Percentiles rank a stretch among this genome's conserved stretches.
These are phyloP conservation scores for Pneumocystis canis DNA, from an alignment of 1,139 yeast genomes.

Conservation along the genomic window DNA sequence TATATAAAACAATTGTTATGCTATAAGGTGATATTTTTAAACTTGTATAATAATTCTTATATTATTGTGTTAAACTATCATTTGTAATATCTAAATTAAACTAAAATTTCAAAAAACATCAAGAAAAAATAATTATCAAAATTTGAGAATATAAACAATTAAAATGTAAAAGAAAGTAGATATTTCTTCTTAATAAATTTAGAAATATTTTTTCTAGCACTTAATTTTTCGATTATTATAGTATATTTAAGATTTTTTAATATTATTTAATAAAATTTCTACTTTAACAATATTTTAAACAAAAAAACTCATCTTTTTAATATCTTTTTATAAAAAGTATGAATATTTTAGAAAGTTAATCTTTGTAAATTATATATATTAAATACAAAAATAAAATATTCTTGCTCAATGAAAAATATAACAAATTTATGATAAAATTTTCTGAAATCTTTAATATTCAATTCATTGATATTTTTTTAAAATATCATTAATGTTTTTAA, in stretches of 20 bases:
- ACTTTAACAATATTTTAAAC: conserved; percentile 76
- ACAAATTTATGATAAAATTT: conserved; percentile 86
- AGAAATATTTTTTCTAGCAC: conserved; percentile 64
- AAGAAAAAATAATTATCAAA: conserved; percentile 57
- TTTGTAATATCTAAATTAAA: conserved; percentile 57
- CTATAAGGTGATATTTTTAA: conserved; percentile 92
- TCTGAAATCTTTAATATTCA: conserved; percentile 96
- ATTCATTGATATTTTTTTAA: conserved; percentile 61
- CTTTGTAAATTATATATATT: conserved; percentile 27
- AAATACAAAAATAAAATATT: background rate
- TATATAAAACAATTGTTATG: conserved; percentile 71
- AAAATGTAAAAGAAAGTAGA: background rate
- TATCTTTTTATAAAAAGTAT: conserved; percentile 33
- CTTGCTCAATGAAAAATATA: conserved; percentile 70
- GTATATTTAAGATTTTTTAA: conserved; percentile 87
- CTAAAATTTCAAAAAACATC: conserved; percentile 75
- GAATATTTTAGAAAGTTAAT: conserved; percentile 77
- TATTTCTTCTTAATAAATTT: conserved; percentile 39
- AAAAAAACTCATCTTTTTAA: too few species aligned
- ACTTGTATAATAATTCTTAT: conserved; percentile 88
- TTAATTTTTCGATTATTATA: conserved; percentile 81
- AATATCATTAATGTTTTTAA: conserved; percentile 54
- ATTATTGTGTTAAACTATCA: conserved; percentile 48
- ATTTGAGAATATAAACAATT: conserved; percentile 16
- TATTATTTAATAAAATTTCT: conserved; percentile 36